Base-by-base conservation (phyloP, 495 filamentous ascomycete species). In the Trichoderma parareesei region DNA sequence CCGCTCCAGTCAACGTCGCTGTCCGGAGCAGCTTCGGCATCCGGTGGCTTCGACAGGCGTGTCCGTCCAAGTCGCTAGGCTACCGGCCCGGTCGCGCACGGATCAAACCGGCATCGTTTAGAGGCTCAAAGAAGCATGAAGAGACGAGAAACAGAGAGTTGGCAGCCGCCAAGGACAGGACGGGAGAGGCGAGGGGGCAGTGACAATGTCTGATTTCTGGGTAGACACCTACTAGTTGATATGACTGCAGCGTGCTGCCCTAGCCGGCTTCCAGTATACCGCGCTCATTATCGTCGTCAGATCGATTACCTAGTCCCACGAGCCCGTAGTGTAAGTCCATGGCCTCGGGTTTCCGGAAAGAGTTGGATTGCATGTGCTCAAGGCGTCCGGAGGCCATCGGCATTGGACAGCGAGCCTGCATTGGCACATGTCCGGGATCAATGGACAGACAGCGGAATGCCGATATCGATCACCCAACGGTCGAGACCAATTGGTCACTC, bases 121-220 rank as follows among this genome's bases (percentile, higher is more conserved):
- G 44, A 37, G 53, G 66, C 42, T 27, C 37, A 60, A 66, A 59
- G 62, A 55, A 33, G 57, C 61, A 18, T 62, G 67, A 64, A 40
- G 43, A 65, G 40, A 38, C 14, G 46, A 64, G 38, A 64, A 68
- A 63, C 59, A 49, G 69, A 67, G 69, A 18, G 2, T 9, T 42
- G 8, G 40, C 33, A 20, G 40, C n/a, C 7, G 20, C 5, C 1
- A n/a, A 43, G 60, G 38, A 14, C 18, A 46, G 41, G 40, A 20
- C 11, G 41, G 9, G 7, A 14, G 18, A 44, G 60, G 46, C 44
- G 41, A 41, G 53, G 67, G 64, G 64, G 65, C 67, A 64, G 46
- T 27, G 27, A 27, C 27, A 27, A 27, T 27, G 27, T 27, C 27
- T 27, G 27, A 27, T 27, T 2, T 27, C 27, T 27, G 2, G 27